Base-by-base conservation (phyloP, 1,139 yeast genomes). In the Zygosaccharomyces sapae region DNA sequence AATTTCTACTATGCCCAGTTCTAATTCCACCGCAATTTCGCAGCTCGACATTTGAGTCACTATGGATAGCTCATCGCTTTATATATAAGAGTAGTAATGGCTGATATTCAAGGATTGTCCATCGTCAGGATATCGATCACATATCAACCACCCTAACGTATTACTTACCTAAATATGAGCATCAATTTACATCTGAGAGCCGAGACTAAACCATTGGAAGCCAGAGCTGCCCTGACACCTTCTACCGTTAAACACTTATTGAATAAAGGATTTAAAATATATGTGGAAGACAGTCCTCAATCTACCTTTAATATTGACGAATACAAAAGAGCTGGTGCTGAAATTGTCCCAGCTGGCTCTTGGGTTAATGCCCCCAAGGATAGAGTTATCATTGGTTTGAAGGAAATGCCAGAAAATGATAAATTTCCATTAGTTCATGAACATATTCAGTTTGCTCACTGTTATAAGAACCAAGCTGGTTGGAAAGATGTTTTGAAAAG, bases 381-480 rank as follows among this genome's bases (percentile, higher is more conserved):
- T 58, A 79, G 97, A 66, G 80, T 90, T 53, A 86, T 94, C 57
- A 75, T 86, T 61, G 98, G 98, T 1, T 80, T 94, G 71, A 92
- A 92, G 73, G 98, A 92, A 70, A 77, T 92, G 66, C 97, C 96
- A 33, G 97, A 90, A 71, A 71, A 73, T 47, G 97, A 90, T 59
- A 74, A 81, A 30, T 92, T 90, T 79, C 98, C 98, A 33, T 77
- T 92, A 55, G 78, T 85, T 45, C 97, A 94, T 67, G 95, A 90
- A 68, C 98, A 94, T 70, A 87, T 92, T 54, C 97, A 90, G 71
- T 92, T 92, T 72, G 98, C 98, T 44, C 98, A 92, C 71, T 94
- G 98, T 73, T 94, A 90, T 74, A 94, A 92, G 75, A 80, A 90
- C 70, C 98, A 92, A 73, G 96, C 74, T 53, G 98, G 98, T 44